Evolutionary conservation across 2,329 filamentous ascomycete species (phyloP).

Genomic region (Diaporthe sp.): DNA sequence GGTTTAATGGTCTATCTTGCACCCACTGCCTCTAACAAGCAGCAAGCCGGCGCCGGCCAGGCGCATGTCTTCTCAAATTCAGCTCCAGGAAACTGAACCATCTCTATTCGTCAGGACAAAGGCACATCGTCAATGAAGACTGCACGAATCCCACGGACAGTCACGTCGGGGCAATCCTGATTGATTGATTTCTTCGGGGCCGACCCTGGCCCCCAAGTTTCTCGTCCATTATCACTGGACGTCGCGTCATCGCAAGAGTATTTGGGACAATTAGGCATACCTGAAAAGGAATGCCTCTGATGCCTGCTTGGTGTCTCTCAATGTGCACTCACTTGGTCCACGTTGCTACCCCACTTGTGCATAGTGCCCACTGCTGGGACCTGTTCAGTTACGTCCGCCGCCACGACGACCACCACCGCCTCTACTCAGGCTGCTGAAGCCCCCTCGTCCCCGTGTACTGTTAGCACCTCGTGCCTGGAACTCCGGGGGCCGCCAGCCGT

Average conservation of each 20-base stretch:
- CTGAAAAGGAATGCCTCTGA: not conserved
- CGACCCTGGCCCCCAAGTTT: no score
- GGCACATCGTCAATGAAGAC: not conserved
- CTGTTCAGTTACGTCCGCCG: conserved; percentile 14
- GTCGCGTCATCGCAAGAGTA: not conserved
- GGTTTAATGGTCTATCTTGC: not conserved
- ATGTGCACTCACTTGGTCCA: not conserved
- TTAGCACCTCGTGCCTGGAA: conserved; percentile 20
- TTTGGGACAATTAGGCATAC: no score
- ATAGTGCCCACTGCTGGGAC: not conserved
- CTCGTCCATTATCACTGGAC: not conserved
- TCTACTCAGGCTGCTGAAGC: conserved; percentile 36
- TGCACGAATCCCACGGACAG: not conserved
- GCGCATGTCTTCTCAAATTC: not conserved
- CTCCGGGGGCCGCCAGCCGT: conserved; percentile 22
- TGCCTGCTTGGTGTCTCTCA: not conserved
- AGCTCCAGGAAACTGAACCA: not conserved
- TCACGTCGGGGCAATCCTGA: not conserved
- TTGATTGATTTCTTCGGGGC: not conserved
- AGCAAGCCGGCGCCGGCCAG: not conserved
- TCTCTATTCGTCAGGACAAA: not conserved
- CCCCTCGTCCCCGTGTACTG: conserved; percentile 32
- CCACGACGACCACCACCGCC: conserved; percentile 26
- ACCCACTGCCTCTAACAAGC: not conserved
- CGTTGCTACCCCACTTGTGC: not conserved